Evolutionary conservation across 768 basidiomycete species (phyloP), one percentile per base, ranked within the genome.

Genomic region (Rhodotorula sphaerocarpa): DNA sequence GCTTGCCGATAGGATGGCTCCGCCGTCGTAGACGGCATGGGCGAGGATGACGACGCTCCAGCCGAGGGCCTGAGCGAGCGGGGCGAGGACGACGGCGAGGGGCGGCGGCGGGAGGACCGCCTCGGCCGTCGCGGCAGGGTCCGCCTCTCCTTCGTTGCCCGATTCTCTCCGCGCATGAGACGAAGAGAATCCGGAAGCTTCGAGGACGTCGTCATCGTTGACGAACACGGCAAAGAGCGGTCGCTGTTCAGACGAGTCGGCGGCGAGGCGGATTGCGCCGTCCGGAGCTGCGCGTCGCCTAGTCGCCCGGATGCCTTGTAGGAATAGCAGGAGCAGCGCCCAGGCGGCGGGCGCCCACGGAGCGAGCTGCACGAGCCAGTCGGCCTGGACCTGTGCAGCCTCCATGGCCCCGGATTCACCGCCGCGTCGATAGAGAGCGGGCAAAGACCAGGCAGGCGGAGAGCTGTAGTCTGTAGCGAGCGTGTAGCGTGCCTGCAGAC

Each of bases 141-240:
- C 27, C 6, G 23, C 7, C 5, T 51, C 42, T 5, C 6, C 31
- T 2, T 28, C 55, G 46, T 45, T 9, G 16, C 9, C n/a, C 5
- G 25, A n/a, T n/a, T n/a, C 36, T 39, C 10, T 36, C 39, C 9
- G 33, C 34, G 27, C 50, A 6, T 27, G 31, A 4, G n/a, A n/a
- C 6, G 2, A 1, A 2, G 18, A 1, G 6, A 30, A 36, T 7
- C 33, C 21, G 3, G 5, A 2, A 15, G 48, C 36, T 2, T 41
- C 50, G 2, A 62, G 34, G 16, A 62, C 41, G 34, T 62, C 61
- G 4, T 42, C 41, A 16, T 62, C 61, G 21, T 51, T n/a, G 44
- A 62, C 23, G 20, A 51, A 62, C 3, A 62, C 55, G 34, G 44
- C 20, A 28, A 62, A 52, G 30, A 58, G 57, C 0, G 48, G 47